A percentile compares a stretch with the other conserved stretches of the same genome.
Evolutionary conservation across 1,284 basidiomycete genomes (phyloP).

Genomic region (Schizopora paradoxa): DNA sequence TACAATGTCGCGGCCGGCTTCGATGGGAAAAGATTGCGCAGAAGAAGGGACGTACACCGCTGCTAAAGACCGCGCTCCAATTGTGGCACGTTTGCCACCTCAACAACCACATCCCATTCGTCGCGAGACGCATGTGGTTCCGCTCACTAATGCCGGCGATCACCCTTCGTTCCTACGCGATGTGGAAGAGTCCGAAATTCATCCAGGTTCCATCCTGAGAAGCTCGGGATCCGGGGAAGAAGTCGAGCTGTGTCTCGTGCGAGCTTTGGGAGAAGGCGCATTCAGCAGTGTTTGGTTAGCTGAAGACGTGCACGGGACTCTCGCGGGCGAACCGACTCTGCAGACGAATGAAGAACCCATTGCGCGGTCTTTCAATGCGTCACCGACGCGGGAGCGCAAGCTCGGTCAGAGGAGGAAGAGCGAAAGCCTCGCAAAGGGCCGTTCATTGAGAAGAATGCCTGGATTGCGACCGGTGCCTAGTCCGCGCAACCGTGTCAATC

Average conservation of each 20-base stretch:
- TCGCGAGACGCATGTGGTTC: slow-evolving; percentile 11
- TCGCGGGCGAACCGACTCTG: too few relatives aligned
- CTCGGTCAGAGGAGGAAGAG: slow-evolving; percentile 18
- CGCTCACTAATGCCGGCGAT: not conserved
- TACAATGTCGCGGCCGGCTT: too few relatives aligned
- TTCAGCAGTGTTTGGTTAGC: slow-evolving; percentile 79
- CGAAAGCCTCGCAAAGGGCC: slow-evolving; percentile 21
- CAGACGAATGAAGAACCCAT: slow-evolving; percentile 34
- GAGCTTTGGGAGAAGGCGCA: slow-evolving; percentile 64
- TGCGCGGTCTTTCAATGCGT: slow-evolving; percentile 1
- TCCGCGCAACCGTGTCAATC: too few relatives aligned
- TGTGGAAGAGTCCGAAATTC: slow-evolving; percentile 19
- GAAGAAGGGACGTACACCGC: too few relatives aligned
- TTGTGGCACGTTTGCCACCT: too few relatives aligned
- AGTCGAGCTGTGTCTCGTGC: slow-evolving; percentile 38
- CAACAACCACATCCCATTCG: slow-evolving; percentile 5
- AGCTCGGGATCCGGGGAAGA: not conserved
- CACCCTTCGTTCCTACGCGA: slow-evolving; percentile 10
- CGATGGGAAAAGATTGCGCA: too few relatives aligned
- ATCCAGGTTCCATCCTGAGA: slow-evolving; percentile 20
- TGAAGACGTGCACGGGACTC: slow-evolving; percentile 37
- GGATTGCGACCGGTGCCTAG: slow-evolving; percentile 8
- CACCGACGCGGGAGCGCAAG: too few relatives aligned
- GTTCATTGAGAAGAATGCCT: slow-evolving; percentile 17
- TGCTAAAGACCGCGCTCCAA: too few relatives aligned